Conservation (phyloP, 2,329 filamentous ascomycete species). For the Macrophomina phaseolina region DNA sequence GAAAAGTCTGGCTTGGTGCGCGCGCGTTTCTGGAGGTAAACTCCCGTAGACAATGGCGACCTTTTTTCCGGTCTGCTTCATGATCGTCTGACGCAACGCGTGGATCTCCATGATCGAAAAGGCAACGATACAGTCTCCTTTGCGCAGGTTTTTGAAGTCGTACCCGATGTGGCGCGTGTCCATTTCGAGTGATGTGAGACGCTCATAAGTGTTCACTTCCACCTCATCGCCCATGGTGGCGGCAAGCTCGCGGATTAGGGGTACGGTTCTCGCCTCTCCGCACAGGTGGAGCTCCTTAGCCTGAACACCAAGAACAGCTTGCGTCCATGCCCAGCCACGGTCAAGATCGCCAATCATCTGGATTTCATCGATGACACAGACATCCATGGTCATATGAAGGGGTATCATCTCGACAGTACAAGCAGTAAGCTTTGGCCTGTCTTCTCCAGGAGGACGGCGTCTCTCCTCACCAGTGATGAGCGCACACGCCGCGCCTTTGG, state of each 20-base stretch:
- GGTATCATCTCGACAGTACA: slow-evolving; percentile 95
- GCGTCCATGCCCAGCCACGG: slow-evolving; percentile 93
- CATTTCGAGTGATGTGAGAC: slow-evolving; percentile 77
- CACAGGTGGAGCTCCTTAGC: slow-evolving; percentile 92
- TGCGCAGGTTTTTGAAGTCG: slow-evolving; percentile 71
- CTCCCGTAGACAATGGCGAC: slow-evolving; percentile 94
- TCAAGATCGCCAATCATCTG: slow-evolving; percentile 88
- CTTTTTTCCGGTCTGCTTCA: slow-evolving; percentile 74
- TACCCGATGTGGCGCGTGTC: slow-evolving; percentile 68
- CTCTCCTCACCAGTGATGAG: slow-evolving; percentile 92
- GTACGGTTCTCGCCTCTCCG: slow-evolving; percentile 82
- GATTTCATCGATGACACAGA: slow-evolving; percentile 97
- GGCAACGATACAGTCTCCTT: slow-evolving; percentile 88
- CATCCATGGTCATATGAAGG: slow-evolving; percentile 69
- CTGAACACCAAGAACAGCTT: slow-evolving; percentile 83
- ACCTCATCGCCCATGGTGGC: slow-evolving; percentile 81
- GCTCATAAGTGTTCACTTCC: slow-evolving; percentile 80
- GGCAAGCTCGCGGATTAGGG: slow-evolving; percentile 78
- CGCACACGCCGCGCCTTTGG: slow-evolving; percentile 76
- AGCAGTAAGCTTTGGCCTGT: slow-evolving; percentile 58
- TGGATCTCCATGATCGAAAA: slow-evolving; percentile 87
- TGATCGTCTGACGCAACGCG: slow-evolving; percentile 76
- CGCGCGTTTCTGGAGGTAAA: slow-evolving; percentile 88
- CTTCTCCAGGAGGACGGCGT: slow-evolving; percentile 65
- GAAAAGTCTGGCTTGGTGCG: slow-evolving; percentile 89